A percentile compares a stretch with the other conserved stretches of the same genome.
These are phyloP conservation scores for Mycena galopus DNA, from an alignment of 768 basidiomycete genomes.

Conservation along the genomic window DNA sequence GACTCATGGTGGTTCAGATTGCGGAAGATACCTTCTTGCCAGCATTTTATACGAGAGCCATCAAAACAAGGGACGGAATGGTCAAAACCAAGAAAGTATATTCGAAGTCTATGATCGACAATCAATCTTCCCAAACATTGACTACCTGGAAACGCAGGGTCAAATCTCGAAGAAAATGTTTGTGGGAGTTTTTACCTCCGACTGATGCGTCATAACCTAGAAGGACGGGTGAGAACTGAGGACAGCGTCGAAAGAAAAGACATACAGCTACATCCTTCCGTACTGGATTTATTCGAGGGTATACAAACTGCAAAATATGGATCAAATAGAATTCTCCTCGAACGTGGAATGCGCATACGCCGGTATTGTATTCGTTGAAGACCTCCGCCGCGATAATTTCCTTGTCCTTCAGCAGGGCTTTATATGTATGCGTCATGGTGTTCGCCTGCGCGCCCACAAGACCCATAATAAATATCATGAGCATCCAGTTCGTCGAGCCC, in stretches of 20 bases:
- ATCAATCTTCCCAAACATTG: slow-evolving; percentile 37
- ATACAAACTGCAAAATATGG: slow-evolving; percentile 72
- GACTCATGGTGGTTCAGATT: neutral
- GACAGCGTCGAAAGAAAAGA: neutral
- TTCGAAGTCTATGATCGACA: neutral
- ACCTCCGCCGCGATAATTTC: slow-evolving; percentile 83
- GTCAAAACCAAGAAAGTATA: neutral
- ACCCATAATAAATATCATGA: slow-evolving; percentile 78
- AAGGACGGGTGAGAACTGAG: too few relatives aligned
- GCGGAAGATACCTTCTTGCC: neutral
- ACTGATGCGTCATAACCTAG: slow-evolving; percentile 85
- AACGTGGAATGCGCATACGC: slow-evolving; percentile 58
- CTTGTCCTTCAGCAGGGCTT: slow-evolving; percentile 78
- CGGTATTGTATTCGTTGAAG: slow-evolving; percentile 86
- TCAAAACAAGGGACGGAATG: neutral
- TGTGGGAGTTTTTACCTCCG: slow-evolving; percentile 58
- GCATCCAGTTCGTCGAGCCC: slow-evolving; percentile 80
- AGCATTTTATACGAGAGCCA: neutral
- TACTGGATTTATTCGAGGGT: slow-evolving; percentile 83
- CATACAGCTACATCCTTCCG: slow-evolving; percentile 77
- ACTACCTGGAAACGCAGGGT: slow-evolving; percentile 49
- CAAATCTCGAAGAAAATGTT: neutral
- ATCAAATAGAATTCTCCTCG: neutral
- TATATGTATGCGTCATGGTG: slow-evolving; percentile 67
- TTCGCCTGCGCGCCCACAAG: slow-evolving; percentile 73